phyloP scores from a whole-genome alignment of 2,329 filamentous ascomycete genomes.

The Lizonia empirigonia region DNA sequence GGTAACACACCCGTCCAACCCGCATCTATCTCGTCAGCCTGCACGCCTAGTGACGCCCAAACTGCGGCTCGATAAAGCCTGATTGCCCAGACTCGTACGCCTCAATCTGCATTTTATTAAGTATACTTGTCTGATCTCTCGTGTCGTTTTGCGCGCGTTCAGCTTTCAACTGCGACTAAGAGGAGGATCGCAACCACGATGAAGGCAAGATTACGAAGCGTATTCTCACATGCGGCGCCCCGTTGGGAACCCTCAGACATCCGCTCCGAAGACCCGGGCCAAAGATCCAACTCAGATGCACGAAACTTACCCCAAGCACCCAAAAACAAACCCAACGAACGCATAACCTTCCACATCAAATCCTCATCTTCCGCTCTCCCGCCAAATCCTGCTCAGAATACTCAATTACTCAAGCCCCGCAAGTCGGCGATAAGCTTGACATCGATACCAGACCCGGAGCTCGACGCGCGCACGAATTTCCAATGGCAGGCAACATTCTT shows the following conservation, averaged over 20 bases:
- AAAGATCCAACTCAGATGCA: conserved; percentile 7
- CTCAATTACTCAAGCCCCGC: conserved; percentile 25
- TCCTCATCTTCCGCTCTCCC: neutral
- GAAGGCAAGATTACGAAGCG: conserved; percentile 9
- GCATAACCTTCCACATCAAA: conserved; percentile 11
- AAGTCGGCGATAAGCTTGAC: conserved; percentile 33
- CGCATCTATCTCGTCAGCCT: conserved; percentile 12
- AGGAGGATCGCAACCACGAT: neutral
- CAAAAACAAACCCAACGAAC: conserved; percentile 3
- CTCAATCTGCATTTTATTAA: neutral
- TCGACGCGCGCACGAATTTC: conserved; percentile 35
- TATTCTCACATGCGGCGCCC: conserved; percentile 12
- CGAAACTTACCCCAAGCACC: neutral
- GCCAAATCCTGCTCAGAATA: conserved; percentile 4
- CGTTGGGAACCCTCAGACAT: conserved; percentile 17
- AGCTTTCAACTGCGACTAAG: neutral
- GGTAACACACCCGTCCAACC: conserved; percentile 12
- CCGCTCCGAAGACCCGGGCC: conserved; percentile 7
- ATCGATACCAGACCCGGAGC: conserved; percentile 25
- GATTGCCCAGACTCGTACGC: conserved; percentile 1
- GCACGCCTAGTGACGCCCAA: conserved; percentile 1
- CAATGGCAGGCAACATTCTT: conserved; percentile 42
- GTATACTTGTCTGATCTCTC: neutral
- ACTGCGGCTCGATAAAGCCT: conserved; percentile 7
- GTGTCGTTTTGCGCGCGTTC: neutral